Evolutionary conservation across 1,139 yeast genomes (phyloP), one percentile per base, ranked within the genome.

Genomic region (Hyphopichia burtonii): DNA sequence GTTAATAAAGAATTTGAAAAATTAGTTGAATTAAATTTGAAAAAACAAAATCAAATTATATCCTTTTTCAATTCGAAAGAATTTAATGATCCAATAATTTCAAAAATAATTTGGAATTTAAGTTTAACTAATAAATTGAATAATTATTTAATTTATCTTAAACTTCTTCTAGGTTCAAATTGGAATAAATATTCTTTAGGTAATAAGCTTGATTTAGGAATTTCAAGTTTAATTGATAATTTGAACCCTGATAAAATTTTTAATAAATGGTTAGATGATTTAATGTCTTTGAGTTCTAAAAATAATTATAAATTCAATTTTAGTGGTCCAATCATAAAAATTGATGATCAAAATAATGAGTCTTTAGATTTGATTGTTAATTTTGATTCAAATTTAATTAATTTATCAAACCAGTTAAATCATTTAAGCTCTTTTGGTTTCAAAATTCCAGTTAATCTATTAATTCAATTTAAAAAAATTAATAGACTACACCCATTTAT

Each of bases 121-220:
- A 53, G 65, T 32, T 39, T 65, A 6, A 44, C 44, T 6, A 49
- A 51, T 14, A 66, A 61, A 42, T 39, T 60, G 12, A 40, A 48
- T 17, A 62, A 54, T 41, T 67, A 63, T 43, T 40, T 51, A 16
- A 36, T 28, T 0, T 51, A 49, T 31, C 47, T 68, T 11, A 45
- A 49, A 5, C 44, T 39, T n/a, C 43, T 71, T 2, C 68, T 91
- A 10, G 96, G 97, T 0, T 55, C 68, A 12, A 85, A 83, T 25
- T 91, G 97, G 97, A 69, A 66, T 39, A 72, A 78, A 35, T 87
- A 83, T 51, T 81, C 91, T 0, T 83, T 84, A 39, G 97, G 96
- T 0, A 76, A 73, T 41, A 78, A 76, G 47, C 75, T 91, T 1
- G 68, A 74, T 14, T 59, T 70, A 1, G 87, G 81, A 44, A 71